Conservation (phyloP, 345 rosid genomes). For the Clausena lansium region DNA sequence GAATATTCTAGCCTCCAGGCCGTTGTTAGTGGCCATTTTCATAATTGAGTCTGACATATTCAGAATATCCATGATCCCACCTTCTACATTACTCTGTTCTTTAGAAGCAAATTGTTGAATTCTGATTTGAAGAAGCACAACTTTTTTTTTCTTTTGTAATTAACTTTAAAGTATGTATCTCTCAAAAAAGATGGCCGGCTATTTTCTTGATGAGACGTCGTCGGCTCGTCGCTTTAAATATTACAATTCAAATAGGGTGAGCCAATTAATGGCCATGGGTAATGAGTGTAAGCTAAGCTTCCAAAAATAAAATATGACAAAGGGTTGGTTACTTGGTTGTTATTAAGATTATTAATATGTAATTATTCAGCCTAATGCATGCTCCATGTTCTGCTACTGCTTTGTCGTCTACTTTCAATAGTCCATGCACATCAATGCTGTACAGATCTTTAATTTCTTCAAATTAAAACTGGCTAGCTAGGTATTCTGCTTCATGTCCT, state of each 20-base stretch:
- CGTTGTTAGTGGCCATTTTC: slow-evolving; percentile 26
- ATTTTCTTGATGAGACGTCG: not conserved
- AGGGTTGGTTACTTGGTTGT: not conserved
- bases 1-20: slow-evolving; percentile 19
- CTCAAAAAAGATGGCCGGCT: not conserved
- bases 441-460: not conserved
- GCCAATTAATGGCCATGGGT: not conserved
- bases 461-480: not conserved
- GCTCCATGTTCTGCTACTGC: not conserved
- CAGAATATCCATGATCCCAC: slow-evolving; percentile 5
- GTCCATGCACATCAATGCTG: not conserved
- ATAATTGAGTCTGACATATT: slow-evolving; percentile 6
- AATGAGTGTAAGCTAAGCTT: not conserved
- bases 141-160: not conserved
- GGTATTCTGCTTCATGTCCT: too few relatives aligned
- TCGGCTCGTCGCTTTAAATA: not conserved
- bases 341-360: not conserved
- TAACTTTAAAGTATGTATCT: too few relatives aligned
- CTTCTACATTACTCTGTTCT: not conserved
- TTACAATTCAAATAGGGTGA: not conserved
- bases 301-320: not conserved
- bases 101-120: not conserved
- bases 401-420: not conserved
- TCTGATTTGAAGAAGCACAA: not conserved
- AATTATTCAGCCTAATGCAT: not conserved